Evolutionary conservation across 371 early-diverging fungal genomes (phyloP).

Genomic region (Sporodiniella umbellata): DNA sequence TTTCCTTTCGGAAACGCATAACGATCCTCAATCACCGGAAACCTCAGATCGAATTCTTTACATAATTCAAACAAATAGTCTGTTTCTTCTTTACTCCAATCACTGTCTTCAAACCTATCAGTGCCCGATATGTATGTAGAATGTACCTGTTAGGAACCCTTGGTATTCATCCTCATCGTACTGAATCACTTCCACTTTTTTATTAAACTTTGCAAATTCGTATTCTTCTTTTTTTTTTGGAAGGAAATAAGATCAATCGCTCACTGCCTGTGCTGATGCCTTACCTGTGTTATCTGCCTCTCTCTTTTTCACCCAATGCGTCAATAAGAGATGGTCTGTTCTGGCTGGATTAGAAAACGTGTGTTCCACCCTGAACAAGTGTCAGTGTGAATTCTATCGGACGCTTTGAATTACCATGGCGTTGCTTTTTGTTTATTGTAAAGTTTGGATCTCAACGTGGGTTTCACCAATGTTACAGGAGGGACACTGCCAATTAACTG

Average conservation of each 20-base stretch:
- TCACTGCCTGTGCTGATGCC: background rate
- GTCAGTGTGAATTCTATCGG: background rate
- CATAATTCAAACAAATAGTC: conserved; percentile 80
- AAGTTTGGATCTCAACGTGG: conserved; percentile 69
- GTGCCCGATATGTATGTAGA: no score
- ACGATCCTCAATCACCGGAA: conserved; percentile 81
- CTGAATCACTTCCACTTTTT: conserved; percentile 54
- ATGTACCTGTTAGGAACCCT: conserved; percentile 41
- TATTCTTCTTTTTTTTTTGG: conserved; percentile 35
- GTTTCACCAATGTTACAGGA: conserved; percentile 60
- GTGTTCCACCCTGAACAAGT: conserved; percentile 57
- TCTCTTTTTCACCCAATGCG: conserved; percentile 74
- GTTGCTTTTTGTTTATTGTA: conserved; percentile 63
- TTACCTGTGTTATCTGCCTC: conserved; percentile 24
- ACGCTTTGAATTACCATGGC: conserved; percentile 43
- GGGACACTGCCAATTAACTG: conserved; percentile 70
- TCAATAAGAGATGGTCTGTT: conserved; percentile 63
- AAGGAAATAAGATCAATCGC: no score
- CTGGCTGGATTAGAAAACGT: conserved; percentile 79
- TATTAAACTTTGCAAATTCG: conserved; percentile 66
- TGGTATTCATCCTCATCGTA: conserved; percentile 76
- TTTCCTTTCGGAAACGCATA: conserved; percentile 53
- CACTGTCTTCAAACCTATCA: no score
- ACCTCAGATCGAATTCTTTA: conserved; percentile 74
- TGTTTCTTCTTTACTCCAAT: conserved; percentile 87